Conservation (phyloP, 2,329 filamentous ascomycete genomes). For the Dothidotthia symphoricarpi region DNA sequence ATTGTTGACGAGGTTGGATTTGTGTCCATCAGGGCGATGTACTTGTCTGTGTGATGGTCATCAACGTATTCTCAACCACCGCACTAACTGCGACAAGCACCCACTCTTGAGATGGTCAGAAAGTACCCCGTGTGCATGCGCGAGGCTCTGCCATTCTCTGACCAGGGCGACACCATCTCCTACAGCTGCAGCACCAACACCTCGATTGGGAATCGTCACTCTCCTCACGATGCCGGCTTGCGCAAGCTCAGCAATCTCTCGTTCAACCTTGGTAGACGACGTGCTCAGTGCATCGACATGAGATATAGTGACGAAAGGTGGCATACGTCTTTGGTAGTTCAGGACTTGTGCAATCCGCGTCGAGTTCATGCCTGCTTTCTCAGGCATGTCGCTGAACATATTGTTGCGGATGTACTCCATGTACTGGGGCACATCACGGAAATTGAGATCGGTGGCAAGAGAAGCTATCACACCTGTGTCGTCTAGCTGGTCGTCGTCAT, state of each 20-base stretch:
- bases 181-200: conserved; percentile 55
- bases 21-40: conserved; percentile 52
- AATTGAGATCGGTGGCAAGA: conserved; percentile 56
- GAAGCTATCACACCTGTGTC: conserved; percentile 59
- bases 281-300: conserved; percentile 65
- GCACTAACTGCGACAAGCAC: not conserved
- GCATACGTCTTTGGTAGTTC: conserved; percentile 58
- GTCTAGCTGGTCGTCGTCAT: conserved; percentile 52
- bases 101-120: conserved; percentile 40
- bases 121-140: conserved; percentile 26
- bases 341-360: conserved; percentile 63
- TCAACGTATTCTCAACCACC: too few species aligned
- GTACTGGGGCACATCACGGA: conserved; percentile 63
- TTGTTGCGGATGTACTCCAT: conserved; percentile 59
- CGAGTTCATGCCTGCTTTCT: conserved; percentile 61
- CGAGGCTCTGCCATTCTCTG: conserved; percentile 46
- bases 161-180: conserved; percentile 65
- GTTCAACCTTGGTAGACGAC: conserved; percentile 64
- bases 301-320: conserved; percentile 63
- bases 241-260: conserved; percentile 63
- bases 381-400: conserved; percentile 66
- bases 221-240: conserved; percentile 59
- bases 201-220: conserved; percentile 62
- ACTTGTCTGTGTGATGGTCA: conserved; percentile 42
- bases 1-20: conserved; percentile 52